Evolutionary conservation across 1,139 yeast genomes (phyloP).

Genomic region (Suhomyces choctaworum): DNA sequence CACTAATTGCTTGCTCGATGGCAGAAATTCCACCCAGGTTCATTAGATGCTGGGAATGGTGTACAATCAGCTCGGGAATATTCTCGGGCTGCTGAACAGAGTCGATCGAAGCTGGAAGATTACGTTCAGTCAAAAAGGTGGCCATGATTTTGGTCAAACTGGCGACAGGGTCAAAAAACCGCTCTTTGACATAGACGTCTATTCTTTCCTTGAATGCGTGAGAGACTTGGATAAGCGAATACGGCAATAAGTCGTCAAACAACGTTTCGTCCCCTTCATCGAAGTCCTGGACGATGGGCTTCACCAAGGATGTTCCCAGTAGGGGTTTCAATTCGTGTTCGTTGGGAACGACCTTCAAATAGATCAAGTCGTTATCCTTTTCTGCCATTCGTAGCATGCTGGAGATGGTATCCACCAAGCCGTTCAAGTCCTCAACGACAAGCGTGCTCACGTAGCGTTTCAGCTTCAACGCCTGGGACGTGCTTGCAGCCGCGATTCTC

Average conservation of each 20-base stretch:
- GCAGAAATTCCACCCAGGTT: slow-evolving; percentile 53
- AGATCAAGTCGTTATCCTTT: slow-evolving; percentile 79
- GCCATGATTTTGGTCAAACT: slow-evolving; percentile 51
- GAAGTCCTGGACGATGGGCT: slow-evolving; percentile 44
- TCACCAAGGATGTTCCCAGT: slow-evolving; percentile 57
- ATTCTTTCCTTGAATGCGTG: slow-evolving; percentile 70
- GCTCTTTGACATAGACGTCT: slow-evolving; percentile 52
- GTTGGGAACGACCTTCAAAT: slow-evolving; percentile 63
- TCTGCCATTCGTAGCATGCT: slow-evolving; percentile 58
- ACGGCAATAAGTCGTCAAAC: slow-evolving; percentile 65
- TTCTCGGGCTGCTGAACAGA: slow-evolving; percentile 62
- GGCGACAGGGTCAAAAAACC: slow-evolving; percentile 53
- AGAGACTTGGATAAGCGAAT: slow-evolving; percentile 62
- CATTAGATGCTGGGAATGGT: slow-evolving; percentile 57
- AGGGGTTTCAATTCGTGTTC: slow-evolving; percentile 43
- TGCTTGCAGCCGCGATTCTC: slow-evolving; percentile 32
- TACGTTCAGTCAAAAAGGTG: slow-evolving; percentile 43
- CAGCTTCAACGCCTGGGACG: slow-evolving; percentile 40
- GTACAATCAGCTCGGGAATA: slow-evolving; percentile 57
- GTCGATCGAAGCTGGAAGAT: slow-evolving; percentile 65
- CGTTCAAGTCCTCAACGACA: slow-evolving; percentile 50
- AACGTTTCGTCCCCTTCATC: slow-evolving; percentile 30
- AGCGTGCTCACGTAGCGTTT: slow-evolving; percentile 43
- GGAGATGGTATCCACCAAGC: slow-evolving; percentile 46
- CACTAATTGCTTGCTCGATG: slow-evolving; percentile 46